phyloP scores from a whole-genome alignment of 495 filamentous ascomycete species.

The Tuber borchii region DNA sequence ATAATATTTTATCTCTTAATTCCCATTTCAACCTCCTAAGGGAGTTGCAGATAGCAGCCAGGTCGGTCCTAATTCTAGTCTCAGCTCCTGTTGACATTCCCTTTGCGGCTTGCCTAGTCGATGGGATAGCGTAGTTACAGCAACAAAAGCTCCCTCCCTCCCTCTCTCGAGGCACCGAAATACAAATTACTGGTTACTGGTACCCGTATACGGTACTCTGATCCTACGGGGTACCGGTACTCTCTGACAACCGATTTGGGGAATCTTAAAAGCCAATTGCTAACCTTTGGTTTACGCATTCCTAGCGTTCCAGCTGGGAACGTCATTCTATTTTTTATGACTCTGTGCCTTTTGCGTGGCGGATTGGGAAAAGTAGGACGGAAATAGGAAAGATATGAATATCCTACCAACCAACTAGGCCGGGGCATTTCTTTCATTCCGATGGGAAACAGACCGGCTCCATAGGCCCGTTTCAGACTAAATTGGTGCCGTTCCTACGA shows the following conservation, averaged over 20 bases:
- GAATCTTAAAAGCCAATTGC: conserved; percentile 17
- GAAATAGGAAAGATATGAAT: conserved; percentile 24
- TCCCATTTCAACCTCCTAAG: background rate
- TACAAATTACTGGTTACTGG: background rate
- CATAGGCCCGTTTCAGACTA: conserved; percentile 31
- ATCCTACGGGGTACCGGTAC: conserved; percentile 8
- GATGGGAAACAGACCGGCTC: conserved; percentile 28
- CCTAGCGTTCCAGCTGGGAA: background rate
- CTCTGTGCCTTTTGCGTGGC: conserved; percentile 13
- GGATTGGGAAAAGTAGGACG: background rate
- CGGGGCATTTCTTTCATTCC: conserved; percentile 25
- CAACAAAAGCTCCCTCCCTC: background rate
- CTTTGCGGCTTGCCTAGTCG: conserved; percentile 3
- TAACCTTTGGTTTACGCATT: conserved; percentile 15
- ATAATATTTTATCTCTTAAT: background rate
- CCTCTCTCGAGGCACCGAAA: background rate
- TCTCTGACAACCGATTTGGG: conserved; percentile 9
- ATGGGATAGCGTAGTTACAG: background rate
- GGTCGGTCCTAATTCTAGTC: background rate
- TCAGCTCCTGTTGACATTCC: conserved; percentile 4
- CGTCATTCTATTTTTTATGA: conserved; percentile 1
- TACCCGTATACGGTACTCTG: conserved; percentile 15
- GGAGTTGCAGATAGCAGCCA: background rate
- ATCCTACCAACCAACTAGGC: conserved; percentile 31
- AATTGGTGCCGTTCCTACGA: conserved; percentile 19